A percentile compares a stretch with the other conserved stretches of the same genome.
These are phyloP conservation scores for Nicotiana attenuata DNA, from an alignment of 257 asterid species.

Conservation along the genomic window DNA sequence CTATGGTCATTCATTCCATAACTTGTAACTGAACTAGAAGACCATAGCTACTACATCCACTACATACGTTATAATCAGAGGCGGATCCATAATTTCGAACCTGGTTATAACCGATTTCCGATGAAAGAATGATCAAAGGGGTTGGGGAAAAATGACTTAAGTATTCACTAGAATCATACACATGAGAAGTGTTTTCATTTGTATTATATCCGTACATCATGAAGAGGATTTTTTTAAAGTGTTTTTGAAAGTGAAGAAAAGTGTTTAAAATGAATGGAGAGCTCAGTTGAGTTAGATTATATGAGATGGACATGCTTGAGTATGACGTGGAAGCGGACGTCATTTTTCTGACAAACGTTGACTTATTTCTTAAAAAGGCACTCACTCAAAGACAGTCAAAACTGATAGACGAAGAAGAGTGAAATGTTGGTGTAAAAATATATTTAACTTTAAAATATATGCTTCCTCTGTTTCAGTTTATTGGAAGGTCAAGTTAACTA, in stretches of 20 bases:
- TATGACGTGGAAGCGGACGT: conserved; percentile 54
- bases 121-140: conserved; percentile 35
- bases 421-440: no score
- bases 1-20: conserved; percentile 23
- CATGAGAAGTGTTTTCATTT: no score
- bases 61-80: conserved; percentile 28
- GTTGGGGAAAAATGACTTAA: conserved; percentile 28
- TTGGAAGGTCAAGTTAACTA: no score
- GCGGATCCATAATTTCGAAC: conserved; percentile 30
- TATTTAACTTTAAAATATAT: no score
- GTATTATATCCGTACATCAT: conserved; percentile 48
- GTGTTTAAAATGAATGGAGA: neutral
- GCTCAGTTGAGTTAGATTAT: conserved; percentile 10
- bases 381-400: no score
- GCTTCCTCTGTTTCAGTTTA: no score
- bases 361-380: conserved; percentile 14
- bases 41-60: conserved; percentile 54
- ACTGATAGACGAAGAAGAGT: no score
- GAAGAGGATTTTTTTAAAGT: neutral
- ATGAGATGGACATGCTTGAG: conserved; percentile 34
- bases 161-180: no score
- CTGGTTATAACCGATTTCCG: conserved; percentile 36
- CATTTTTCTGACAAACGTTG: conserved; percentile 36
- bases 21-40: conserved; percentile 37
- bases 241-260: conserved; percentile 11